phyloP scores from a whole-genome alignment of 2,329 filamentous ascomycete genomes.

The Neopestalotiopsis sp. region DNA sequence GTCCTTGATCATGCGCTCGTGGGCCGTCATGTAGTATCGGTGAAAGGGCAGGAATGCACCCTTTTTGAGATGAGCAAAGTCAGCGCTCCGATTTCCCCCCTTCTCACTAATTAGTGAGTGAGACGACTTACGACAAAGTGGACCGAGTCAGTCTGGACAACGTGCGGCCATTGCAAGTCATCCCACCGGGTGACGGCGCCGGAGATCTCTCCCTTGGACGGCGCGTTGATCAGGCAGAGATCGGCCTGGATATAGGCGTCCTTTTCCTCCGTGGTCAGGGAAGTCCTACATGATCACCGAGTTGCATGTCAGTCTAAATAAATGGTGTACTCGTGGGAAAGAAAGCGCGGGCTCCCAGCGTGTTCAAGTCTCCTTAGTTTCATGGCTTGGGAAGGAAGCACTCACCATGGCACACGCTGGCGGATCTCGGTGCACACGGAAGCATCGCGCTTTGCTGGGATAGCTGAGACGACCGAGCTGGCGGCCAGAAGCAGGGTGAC shows the following conservation, averaged over 20 bases:
- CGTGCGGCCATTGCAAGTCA: slow-evolving; percentile 16
- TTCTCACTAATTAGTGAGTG: background rate
- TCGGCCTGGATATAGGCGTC: slow-evolving; percentile 14
- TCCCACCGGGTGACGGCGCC: slow-evolving; percentile 17
- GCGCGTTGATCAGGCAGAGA: slow-evolving; percentile 13
- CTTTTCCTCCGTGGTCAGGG: slow-evolving; percentile 12
- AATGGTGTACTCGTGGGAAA: no score
- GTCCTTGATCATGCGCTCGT: slow-evolving; percentile 22
- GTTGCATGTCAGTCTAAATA: background rate
- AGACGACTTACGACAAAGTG: slow-evolving; percentile 21
- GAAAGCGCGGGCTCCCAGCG: no score
- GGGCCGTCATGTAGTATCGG: slow-evolving; percentile 23
- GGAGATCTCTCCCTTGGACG: slow-evolving; percentile 10
- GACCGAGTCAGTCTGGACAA: slow-evolving; percentile 11
- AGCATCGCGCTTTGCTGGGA: slow-evolving; percentile 5
- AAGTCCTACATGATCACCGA: background rate
- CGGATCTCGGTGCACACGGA: slow-evolving; percentile 8
- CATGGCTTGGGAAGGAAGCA: background rate
- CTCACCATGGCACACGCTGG: slow-evolving; percentile 13
- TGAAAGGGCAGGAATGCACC: slow-evolving; percentile 29
- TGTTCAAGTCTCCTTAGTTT: background rate
- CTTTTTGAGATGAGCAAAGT: background rate
- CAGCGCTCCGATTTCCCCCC: background rate
- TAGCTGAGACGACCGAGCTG: background rate
- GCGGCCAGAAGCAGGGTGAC: background rate